Evolutionary conservation across 169 alveolate genomes (phyloP), one percentile per base, ranked within the genome.

Genomic region (Hammondia hammondi): DNA sequence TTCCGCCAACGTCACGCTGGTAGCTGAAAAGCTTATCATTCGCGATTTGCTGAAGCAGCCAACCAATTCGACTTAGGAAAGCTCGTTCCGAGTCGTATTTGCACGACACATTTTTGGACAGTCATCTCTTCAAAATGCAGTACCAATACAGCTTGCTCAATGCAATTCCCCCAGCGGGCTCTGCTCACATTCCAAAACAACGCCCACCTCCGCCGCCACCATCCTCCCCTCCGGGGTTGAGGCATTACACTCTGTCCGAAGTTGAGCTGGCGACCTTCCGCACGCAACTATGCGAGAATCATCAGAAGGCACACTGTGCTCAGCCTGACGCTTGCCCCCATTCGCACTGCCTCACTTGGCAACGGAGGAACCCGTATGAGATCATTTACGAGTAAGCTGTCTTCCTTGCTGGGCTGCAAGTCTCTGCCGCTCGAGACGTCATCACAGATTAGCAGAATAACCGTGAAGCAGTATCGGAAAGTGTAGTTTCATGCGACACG

Each of bases 331-430:
- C 98, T 6, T 97, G 99, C 77, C 98, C 98, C 37, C 97, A 96
- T 82, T 96, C 98, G 67, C 99, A 97, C 92, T 97, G 99, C 88
- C 96, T 97, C 46, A 97, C 99, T 35, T 97, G 99, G 99, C 99
- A 97, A 88, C 92, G 99, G 6, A 92, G 99, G 85, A 97, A 97
- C 88, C 99, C 99, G 19, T 91, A 94, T 67, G 96, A 93, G 52
- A 94, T 94, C 45, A 94, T 91, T 70, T 96, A 96, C 94, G 94
- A 94, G 97, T 95, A 67, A 95, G 97, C 48, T 45, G 32, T 85
- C 37, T 71, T 92, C 43, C 21, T 19, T 17, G 48, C 24, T 46
- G 84, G 57, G 90, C 81, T 48, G 81, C 81, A 29, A 27, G 39
- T 48, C 32, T 46, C 56, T 70, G 35, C 81, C 37, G 2, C 77